Evolutionary conservation across 2,329 filamentous ascomycete species (phyloP), one percentile per base, ranked within the genome.

Genomic region (Daldinia sp.): DNA sequence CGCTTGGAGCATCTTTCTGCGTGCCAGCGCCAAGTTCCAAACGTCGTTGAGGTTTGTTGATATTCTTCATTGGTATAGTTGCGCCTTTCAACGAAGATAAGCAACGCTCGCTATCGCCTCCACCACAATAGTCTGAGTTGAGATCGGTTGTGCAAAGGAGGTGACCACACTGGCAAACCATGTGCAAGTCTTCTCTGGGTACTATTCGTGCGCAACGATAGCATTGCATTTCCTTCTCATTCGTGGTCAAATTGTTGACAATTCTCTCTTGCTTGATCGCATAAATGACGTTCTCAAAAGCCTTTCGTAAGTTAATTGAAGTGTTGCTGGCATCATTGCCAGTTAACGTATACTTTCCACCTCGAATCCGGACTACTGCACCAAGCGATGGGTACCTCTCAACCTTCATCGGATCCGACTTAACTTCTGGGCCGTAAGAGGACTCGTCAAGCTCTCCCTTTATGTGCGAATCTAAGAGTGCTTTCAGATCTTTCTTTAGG

Each of bases 151-250:
- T 30, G 57, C 74, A 75, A 9, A 75, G 47, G 1, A 74, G 49
- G 47, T 75, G 74, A 5, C 74, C 74, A 52, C 74, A 75, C n/a
- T 70, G 63, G 10, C 63, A 59, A 21, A 75, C 63, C 9, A 75
- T 51, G 3, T 54, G 59, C 3, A 72, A 47, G 1, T 60, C 51
- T 0, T 56, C 10, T n/a, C 11, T 43, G 1, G 29, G 19, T 13
- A 41, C 49, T 3, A 10, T 4, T 35, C 17, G 10, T 3, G 34
- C 55, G 35, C 72, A 73, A 6, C 34, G 53, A 55, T 66, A 47
- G 25, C 69, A 70, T 29, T 27, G n/a, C 11, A 41, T 25, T 2
- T 39, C 1, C 3, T 15, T n/a, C 1, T 27, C 15, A 0, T 1
- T 2, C 9, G 48, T 25, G 11, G 54, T 35, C 10, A 71, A 17